Percentiles rank a stretch among this genome's conserved stretches.
Conservation (phyloP, 164 flowering plant genomes). For the Platanus orientalis region DNA sequence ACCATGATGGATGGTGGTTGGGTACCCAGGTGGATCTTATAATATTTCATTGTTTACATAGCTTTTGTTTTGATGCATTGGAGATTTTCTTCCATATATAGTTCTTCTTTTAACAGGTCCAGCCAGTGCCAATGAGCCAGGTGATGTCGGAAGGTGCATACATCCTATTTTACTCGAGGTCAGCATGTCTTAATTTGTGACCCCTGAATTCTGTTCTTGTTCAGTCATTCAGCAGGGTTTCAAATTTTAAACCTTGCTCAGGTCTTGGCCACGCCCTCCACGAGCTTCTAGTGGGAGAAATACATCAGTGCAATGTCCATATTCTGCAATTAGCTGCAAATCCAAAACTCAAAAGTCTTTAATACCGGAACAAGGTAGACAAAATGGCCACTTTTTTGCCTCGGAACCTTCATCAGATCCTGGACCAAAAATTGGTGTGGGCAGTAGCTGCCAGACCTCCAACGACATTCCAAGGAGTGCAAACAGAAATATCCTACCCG, state of each 20-base stretch:
- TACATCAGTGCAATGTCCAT: conserved; percentile 19
- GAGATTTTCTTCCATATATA: background rate
- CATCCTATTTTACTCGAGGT: conserved; percentile 81
- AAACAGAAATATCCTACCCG: conserved; percentile 21
- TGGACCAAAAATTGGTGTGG: conserved; percentile 10
- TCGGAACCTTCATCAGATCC: conserved; percentile 14
- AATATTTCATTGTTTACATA: background rate
- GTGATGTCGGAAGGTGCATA: conserved; percentile 95
- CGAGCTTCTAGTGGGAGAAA: conserved; percentile 28
- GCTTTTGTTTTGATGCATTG: background rate
- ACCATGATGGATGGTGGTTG: background rate
- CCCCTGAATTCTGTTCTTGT: background rate
- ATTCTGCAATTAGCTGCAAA: conserved; percentile 19
- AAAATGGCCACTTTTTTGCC: conserved; percentile 11
- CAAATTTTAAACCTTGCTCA: conserved; percentile 18
- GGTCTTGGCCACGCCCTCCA: conserved; percentile 69
- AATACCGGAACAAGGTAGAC: conserved; percentile 24
- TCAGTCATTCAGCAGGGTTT: conserved; percentile 2
- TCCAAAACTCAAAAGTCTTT: conserved; percentile 30
- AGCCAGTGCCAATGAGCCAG: conserved; percentile 59
- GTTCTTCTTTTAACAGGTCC: conserved; percentile 46
- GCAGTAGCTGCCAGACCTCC: conserved; percentile 11
- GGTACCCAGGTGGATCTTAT: background rate
- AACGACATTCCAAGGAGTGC: conserved; percentile 17
- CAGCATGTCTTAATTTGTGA: conserved; percentile 5